Base-by-base conservation (phyloP, 306 rosid genomes). In the Purshia tridentata region DNA sequence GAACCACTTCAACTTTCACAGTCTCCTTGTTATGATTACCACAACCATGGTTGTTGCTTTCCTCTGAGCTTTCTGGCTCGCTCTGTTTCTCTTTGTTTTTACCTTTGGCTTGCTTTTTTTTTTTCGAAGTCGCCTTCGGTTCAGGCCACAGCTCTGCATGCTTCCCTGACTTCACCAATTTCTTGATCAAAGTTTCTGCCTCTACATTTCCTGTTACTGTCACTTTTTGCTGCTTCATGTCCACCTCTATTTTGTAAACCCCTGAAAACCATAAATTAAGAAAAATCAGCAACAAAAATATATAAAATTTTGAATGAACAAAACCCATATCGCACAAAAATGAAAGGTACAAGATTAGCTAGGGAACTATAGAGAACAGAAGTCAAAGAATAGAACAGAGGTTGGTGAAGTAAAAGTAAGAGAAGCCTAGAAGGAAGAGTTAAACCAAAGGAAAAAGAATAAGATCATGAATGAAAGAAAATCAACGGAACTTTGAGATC, bases 61-160 rank as follows among this genome's bases (percentile, higher is more conserved):
- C 88, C 4, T 78, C 87, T 0, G 87, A 67, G 77, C 70, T 78
- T 56, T 84, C 89, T 13, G 39, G 63, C 0, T 88, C 79, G 29
- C 68, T 76, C 18, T 76, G 85, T 56, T 79, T 86, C 70, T 86
- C 88, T 52, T 70, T 76, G 54, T 71, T 81, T 50, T 83, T 82
- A 4, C 82, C 16, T 12, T 69, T 81, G 18, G 29, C 40, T 58
- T 45, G 52, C 60, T 81, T 87, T 39, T 87, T 88, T 70, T 82
- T 78, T 41, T 77, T 88, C 29, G 48, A 71, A 6, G 29, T 79
- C 12, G 80, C 35, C 6, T 76, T 82, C 5, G 1, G 42, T 37
- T 86, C 84, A 2, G 96, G 96, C 98, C 97, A 89, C 16, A 88
- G 54, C 69, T 93, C 96, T 6, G 91, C 97, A 42, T 77, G 93